phyloP scores from a whole-genome alignment of 2,329 filamentous ascomycete species.

The Ophiostoma sp. region DNA sequence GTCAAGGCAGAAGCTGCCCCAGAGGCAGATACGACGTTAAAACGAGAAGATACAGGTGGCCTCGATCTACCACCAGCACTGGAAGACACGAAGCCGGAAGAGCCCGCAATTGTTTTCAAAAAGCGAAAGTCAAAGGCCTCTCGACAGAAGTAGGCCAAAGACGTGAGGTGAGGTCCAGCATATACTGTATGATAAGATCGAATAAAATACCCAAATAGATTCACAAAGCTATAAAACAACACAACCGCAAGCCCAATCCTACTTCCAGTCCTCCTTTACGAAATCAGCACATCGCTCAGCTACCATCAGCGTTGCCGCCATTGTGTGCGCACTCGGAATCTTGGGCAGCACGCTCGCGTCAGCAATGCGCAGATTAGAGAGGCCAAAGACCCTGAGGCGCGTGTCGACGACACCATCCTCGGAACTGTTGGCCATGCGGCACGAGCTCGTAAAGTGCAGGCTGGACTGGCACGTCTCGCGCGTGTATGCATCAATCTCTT shows the following conservation, averaged over 20 bases:
- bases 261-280: conserved; percentile 26
- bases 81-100: not conserved
- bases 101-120: conserved; percentile 56
- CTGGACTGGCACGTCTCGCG: conserved; percentile 26
- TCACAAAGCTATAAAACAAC: not conserved
- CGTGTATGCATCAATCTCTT: conserved; percentile 32
- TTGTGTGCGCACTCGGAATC: conserved; percentile 31
- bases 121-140: conserved; percentile 67
- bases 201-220: conserved; percentile 1
- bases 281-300: conserved; percentile 33
- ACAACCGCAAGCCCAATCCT: not conserved
- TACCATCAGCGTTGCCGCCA: conserved; percentile 32
- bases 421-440: conserved; percentile 33
- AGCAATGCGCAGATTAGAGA: conserved; percentile 28
- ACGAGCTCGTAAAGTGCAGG: conserved; percentile 40
- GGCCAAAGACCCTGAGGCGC: conserved; percentile 28
- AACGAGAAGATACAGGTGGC: conserved; percentile 9
- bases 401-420: conserved; percentile 29
- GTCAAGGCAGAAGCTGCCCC: not conserved
- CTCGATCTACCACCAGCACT: not conserved
- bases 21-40: not conserved
- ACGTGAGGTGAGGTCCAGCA: not conserved
- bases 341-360: conserved; percentile 33
- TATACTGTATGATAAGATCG: conserved; percentile 11
- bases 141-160: conserved; percentile 41